Conservation (phyloP, 2,329 filamentous ascomycete species). For the Grosmannia serpens region DNA sequence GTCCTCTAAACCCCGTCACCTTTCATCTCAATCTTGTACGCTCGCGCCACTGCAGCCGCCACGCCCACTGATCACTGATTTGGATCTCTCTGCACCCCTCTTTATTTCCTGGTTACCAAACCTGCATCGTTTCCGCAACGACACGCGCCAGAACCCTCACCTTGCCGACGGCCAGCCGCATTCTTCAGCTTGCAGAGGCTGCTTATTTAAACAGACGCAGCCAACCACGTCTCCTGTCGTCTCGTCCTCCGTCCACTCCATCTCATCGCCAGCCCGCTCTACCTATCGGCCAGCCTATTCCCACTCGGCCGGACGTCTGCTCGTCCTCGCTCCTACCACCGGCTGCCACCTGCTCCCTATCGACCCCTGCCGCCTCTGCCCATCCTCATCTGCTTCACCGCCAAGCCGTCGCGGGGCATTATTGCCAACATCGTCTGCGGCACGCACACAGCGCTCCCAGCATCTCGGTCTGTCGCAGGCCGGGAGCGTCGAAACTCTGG, state of each 20-base stretch:
- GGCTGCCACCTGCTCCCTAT: not conserved
- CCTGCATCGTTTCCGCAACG: not conserved
- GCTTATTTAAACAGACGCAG: not conserved
- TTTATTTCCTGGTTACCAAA: not conserved
- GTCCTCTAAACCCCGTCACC: not conserved
- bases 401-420: constrained; percentile 1
- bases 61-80: not conserved
- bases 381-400: not conserved
- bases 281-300: not conserved
- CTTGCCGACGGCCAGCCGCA: not conserved
- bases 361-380: not conserved
- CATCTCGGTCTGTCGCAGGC: not conserved
- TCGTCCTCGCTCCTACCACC: not conserved
- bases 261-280: not conserved
- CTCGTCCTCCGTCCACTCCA: not conserved
- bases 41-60: constrained; percentile 2
- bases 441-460: not conserved
- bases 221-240: not conserved
- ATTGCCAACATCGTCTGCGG: not conserved
- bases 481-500: constrained; percentile 7
- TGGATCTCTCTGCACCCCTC: not conserved
- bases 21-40: constrained; percentile 2
- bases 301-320: not conserved
- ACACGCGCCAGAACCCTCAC: not conserved
- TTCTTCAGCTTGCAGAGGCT: not conserved